Conservation (phyloP, 768 basidiomycete genomes). For the Kwoniella botswanensis region DNA sequence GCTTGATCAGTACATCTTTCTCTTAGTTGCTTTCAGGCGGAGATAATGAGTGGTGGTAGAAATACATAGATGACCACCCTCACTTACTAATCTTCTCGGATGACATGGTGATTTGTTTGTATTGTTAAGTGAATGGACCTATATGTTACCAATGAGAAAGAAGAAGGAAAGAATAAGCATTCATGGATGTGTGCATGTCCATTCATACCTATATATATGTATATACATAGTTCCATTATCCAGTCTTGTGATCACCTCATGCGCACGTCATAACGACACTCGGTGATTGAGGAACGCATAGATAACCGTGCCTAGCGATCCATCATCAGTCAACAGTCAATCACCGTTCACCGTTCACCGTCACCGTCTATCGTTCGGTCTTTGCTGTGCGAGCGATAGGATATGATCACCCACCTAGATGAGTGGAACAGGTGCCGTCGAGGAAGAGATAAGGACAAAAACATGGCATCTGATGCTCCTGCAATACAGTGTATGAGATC, state of each 20-base stretch:
- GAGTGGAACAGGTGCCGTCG: too few species aligned
- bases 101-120: slow-evolving; percentile 15
- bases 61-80: background rate
- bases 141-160: background rate
- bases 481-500: too few species aligned
- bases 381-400: too few species aligned
- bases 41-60: background rate
- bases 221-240: background rate
- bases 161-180: background rate
- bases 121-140: background rate
- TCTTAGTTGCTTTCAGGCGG: background rate
- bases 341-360: background rate
- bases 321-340: background rate
- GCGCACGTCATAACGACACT: background rate
- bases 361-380: background rate
- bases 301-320: background rate
- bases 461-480: too few species aligned
- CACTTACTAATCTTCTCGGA: slow-evolving; percentile 25
- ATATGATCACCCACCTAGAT: too few species aligned
- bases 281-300: background rate
- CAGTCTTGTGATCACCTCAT: slow-evolving; percentile 9
- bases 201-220: background rate
- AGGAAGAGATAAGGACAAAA: too few species aligned
- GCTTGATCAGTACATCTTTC: background rate
- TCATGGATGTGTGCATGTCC: background rate